Base-by-base conservation (phyloP, 805 yeast species). In the Peterozyma xylosa region DNA sequence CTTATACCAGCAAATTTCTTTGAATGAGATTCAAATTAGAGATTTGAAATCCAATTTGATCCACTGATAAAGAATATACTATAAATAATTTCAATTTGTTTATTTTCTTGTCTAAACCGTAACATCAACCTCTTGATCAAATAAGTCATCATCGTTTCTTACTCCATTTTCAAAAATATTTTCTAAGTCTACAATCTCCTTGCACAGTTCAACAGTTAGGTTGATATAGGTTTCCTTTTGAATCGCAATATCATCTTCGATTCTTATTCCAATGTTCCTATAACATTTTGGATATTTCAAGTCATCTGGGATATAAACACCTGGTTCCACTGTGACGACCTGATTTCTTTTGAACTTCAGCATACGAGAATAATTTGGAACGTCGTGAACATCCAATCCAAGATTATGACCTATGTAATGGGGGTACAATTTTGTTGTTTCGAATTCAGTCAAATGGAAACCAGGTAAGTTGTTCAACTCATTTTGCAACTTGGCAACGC, bases 361-460 rank as follows among this genome's bases (percentile, higher is more conserved):
- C 44, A 66, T 67, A 49, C 88, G 71, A 3, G 91, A 74, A 35
- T 70, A 71, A 2, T 70, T 61, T 4, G 95, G 95, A 33, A 79
- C 70, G 57, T 87, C 96, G 62, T 87, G 96, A 21, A 90, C 85
- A 55, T 90, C 99, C 33, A 93, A 66, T 0, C 99, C 99, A 34
- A 93, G 68, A 56, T 93, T 89, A 61, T 93, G 99, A 5, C 99
- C 99, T 52, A 93, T 82, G 58, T 86, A 89, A 61, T 93, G 99
- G 0, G 98, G 98, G 57, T 90, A 93, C 33, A 85, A 63, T 34
- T 73, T 63, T 37, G 80, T 70, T 5, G 74, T 69, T 42, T 81
- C 82, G 61, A 73, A 64, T 30, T 68, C 70, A 39, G 72, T 68
- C 16, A 82, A 58, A 1, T 68, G 52, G 51, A 90, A 78, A 0